Percentiles rank a stretch among this genome's conserved stretches.
Evolutionary conservation across 768 basidiomycete genomes (phyloP).

Genomic region (Boletus insuetus): DNA sequence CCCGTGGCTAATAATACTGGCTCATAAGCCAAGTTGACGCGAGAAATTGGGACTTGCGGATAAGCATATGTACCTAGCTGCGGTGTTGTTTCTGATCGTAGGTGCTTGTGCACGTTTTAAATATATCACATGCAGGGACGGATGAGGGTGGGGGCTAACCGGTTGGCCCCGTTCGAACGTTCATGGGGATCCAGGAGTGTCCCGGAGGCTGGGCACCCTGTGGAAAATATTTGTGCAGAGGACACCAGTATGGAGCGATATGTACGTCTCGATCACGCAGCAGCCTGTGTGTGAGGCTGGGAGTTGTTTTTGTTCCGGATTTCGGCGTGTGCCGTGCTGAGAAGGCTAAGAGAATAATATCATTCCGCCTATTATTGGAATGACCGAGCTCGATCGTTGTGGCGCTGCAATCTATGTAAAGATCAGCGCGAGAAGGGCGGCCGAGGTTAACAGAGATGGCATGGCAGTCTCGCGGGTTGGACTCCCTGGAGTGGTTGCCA

Average conservation of each 20-base stretch:
- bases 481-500: not conserved
- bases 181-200: conserved; percentile 2
- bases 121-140: conserved; percentile 7
- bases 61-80: conserved; percentile 1
- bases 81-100: not conserved
- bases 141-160: not conserved
- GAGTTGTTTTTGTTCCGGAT: conserved; percentile 5
- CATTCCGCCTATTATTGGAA: conserved; percentile 10
- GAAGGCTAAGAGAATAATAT: not conserved
- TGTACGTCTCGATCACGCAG: not conserved
- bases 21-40: not conserved
- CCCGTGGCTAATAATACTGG: conserved; percentile 11
- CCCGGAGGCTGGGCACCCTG: not conserved
- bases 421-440: conserved; percentile 16
- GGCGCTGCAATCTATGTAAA: conserved; percentile 10
- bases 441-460: conserved; percentile 1
- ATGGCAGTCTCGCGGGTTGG: conserved; percentile 1
- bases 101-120: not conserved
- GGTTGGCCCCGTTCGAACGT: not conserved
- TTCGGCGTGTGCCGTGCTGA: conserved; percentile 14
- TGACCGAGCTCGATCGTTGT: conserved; percentile 8
- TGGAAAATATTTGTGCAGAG: not conserved
- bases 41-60: not conserved
- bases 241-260: not conserved
- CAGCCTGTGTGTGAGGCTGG: not conserved